Evolutionary conservation across 345 rosid genomes (phyloP).

Genomic region (Hypericum perforatum): DNA sequence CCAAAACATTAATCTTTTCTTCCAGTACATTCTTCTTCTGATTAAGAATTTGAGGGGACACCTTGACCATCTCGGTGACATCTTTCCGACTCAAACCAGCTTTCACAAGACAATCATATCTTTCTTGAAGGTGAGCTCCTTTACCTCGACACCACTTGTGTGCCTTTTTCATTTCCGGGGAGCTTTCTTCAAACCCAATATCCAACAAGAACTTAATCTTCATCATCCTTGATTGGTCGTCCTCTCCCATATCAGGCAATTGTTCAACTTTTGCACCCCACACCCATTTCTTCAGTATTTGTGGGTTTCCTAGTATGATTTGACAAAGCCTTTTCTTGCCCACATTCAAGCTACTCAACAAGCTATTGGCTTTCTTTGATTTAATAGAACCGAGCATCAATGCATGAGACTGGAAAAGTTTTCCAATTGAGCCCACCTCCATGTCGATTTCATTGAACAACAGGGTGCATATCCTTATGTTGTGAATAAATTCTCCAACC

Average conservation of each 20-base stretch:
- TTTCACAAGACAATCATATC: constrained; percentile 59
- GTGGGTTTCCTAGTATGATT: constrained; percentile 46
- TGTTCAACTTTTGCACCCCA: constrained; percentile 28
- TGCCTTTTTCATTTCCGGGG: constrained; percentile 29
- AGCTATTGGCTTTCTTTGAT: constrained; percentile 43
- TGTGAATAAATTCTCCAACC: constrained; percentile 35
- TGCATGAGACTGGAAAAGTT: constrained; percentile 35
- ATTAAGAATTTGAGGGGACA: constrained; percentile 56
- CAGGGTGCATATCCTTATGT: constrained; percentile 41
- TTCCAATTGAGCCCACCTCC: constrained; percentile 38
- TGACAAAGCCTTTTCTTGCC: constrained; percentile 44
- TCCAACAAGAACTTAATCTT: constrained; percentile 49
- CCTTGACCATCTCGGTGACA: constrained; percentile 39
- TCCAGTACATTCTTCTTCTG: constrained; percentile 38
- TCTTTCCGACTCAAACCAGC: constrained; percentile 54
- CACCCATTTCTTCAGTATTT: constrained; percentile 41
- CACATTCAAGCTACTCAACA: constrained; percentile 37
- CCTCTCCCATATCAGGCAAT: constrained; percentile 26
- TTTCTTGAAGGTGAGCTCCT: constrained; percentile 54
- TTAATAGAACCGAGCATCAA: constrained; percentile 39
- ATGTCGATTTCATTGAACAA: constrained; percentile 46
- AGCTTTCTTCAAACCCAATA: constrained; percentile 43
- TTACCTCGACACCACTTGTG: constrained; percentile 49
- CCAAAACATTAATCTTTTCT: constrained; percentile 44
- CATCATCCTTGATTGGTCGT: constrained; percentile 20